Base-by-base conservation (phyloP, 2,329 filamentous ascomycete species). In the Pseudopyrenochaeta lycopersici region DNA sequence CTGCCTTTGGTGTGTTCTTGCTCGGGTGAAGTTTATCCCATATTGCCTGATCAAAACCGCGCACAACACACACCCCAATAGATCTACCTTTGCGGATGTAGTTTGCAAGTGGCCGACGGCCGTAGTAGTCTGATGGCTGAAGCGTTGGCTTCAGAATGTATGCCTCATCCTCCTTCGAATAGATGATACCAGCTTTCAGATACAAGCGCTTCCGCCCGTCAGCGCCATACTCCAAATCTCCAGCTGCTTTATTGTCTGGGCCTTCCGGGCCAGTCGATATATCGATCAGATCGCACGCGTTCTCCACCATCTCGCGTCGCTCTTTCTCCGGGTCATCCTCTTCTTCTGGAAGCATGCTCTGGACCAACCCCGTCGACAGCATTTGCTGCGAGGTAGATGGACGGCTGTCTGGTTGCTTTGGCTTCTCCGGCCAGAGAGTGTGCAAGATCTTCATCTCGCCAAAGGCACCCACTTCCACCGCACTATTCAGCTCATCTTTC, bases 361-460 rank as follows among this genome's bases (percentile, higher is more conserved):
- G 70, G 12, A 72, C 65, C 9, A 74, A 42, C 7, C 68, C 67
- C 1, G 62, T 59, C n/a, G 64, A 38, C 46, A 65, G 49, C 68
- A 68, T 60, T 49, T 69, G 68, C 50, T 58, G 76, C 58, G 70
- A 72, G 45, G 74, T 79, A 50, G 61, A 75, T 46, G 67, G 79
- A 62, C 66, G 76, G 78, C 80, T 66, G 77, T 78, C 73, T 10
- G 29, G 76, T 75, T 42, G 85, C 83, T 71, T 87, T 78, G 45
- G 84, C 82, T 84, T 81, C 41, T 86, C 84, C 1, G 90, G 89
- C 92, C 93, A 97, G 7, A 98, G 78, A 31, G 82, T 87, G 75
- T 97, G 88, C 0, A 91, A 86, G 7, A 97, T 88, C 74, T 98
- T 98, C 77, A 95, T 89, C 76, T 99, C 95, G 0, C 94, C 95